Conservation (phyloP, 1,139 yeast species). For the Geotrichum aggregatum region DNA sequence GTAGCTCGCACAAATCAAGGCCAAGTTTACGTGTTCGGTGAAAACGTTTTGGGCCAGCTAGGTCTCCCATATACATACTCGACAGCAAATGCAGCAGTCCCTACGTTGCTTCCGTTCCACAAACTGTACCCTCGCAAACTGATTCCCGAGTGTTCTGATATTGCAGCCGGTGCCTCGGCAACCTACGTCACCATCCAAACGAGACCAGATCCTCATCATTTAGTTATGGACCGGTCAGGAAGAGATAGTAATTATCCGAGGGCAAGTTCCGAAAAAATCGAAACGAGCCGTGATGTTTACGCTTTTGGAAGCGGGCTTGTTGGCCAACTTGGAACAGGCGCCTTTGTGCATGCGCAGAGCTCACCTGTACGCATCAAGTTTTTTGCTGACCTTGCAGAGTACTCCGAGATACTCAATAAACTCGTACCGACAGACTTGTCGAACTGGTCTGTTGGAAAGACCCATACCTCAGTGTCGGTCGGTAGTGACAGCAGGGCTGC, state of each 20-base stretch:
- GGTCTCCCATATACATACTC: conserved; percentile 66
- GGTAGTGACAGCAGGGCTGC: conserved; percentile 29
- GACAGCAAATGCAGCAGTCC: conserved; percentile 66
- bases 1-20: conserved; percentile 62
- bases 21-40: conserved; percentile 77
- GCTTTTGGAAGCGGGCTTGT: conserved; percentile 79
- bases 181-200: conserved; percentile 45
- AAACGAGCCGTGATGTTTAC: conserved; percentile 52
- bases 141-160: conserved; percentile 35
- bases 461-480: conserved; percentile 62
- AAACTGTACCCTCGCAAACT: conserved; percentile 39
- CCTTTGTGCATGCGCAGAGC: conserved; percentile 67
- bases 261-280: too few species aligned
- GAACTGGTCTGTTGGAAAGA: conserved; percentile 56
- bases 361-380: conserved; percentile 58
- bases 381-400: conserved; percentile 43
- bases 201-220: conserved; percentile 17
- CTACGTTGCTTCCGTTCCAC: conserved; percentile 50
- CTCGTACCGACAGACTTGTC: conserved; percentile 47
- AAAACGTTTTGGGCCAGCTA: conserved; percentile 75
- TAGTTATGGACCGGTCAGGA: conserved; percentile 23
- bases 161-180: conserved; percentile 67
- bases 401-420: conserved; percentile 38
- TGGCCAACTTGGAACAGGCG: conserved; percentile 85
- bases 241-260: too few species aligned